phyloP scores from a whole-genome alignment of 2,329 filamentous ascomycete species.

The Nakataea oryzae region DNA sequence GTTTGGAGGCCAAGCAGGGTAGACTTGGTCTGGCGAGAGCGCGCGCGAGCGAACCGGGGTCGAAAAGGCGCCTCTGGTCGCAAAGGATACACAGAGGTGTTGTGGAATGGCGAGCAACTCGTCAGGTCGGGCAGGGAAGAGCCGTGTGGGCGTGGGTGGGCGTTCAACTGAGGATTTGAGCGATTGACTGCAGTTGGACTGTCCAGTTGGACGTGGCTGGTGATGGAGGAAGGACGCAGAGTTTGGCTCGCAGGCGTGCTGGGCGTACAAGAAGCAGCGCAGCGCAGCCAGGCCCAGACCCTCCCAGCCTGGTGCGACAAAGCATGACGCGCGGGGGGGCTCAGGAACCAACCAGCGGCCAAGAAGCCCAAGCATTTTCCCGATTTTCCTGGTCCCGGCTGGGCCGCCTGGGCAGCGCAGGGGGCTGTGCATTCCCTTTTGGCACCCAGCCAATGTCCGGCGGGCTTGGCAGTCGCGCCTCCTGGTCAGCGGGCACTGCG shows the following conservation, averaged over 20 bases:
- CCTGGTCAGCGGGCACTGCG: too few species aligned
- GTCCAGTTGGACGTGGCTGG: background rate
- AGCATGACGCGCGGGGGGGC: background rate
- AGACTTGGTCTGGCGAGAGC: background rate
- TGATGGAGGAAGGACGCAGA: background rate
- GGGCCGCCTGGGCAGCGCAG: background rate
- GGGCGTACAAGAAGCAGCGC: background rate
- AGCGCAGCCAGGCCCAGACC: background rate
- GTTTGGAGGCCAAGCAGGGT: background rate
- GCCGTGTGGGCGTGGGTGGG: background rate
- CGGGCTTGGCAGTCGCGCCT: background rate
- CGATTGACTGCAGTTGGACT: slow-evolving; percentile 4
- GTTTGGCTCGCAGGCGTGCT: background rate
- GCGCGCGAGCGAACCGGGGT: background rate
- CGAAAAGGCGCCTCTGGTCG: background rate
- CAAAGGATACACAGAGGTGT: background rate
- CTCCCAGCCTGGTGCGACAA: background rate
- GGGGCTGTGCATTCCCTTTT: background rate
- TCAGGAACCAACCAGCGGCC: background rate
- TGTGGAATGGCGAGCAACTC: background rate
- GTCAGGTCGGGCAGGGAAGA: background rate
- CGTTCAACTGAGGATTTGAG: background rate
- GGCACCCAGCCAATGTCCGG: background rate
- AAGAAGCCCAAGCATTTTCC: background rate
- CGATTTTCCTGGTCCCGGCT: background rate